Evolutionary conservation across 495 filamentous ascomycete genomes (phyloP), one percentile per base, ranked within the genome.

Genomic region (Aspergillus nidulans): DNA sequence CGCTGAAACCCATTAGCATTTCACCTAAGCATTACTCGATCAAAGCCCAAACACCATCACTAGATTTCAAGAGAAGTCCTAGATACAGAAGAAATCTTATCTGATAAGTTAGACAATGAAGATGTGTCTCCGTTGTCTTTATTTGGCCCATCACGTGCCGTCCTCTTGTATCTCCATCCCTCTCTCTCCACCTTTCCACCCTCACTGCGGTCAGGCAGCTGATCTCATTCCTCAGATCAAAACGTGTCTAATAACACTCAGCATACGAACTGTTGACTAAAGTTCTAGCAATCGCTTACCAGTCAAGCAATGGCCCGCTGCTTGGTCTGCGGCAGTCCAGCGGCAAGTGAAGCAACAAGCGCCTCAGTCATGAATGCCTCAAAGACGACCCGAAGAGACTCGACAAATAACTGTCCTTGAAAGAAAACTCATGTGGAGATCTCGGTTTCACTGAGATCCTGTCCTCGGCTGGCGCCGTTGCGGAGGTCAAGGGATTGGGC

Each of bases 401-500:
- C 30, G 36, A 15, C 28, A 36, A 49, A 47, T 32, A 21, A 39
- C 13, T 21, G 40, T 28, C 24, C 8, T 46, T 26, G 42, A 23
- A 38, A 21, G 12, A 49, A 49, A 16, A 34, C 9, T 20, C n/a
- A 16, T 25, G 13, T 49, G 47, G 52, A 25, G 44, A 25, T n/a
- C 21, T 38, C 12, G 40, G 36, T 45, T 55, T 55, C 47, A 52
- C 30, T 55, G 16, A n/a, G 19, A 41, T 41, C 36, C 24, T 43
- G 49, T 53, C 13, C 18, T 8, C 49, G n/a, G 18, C 39, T 49
- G 46, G 45, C 45, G 53, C 34, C 45, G 16, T 40, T 43, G 45
- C 19, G 53, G 49, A 40, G 40, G 15, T 34, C 34, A 54, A 61
- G 47, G 48, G 52, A 62, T 58, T 58, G 60, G 60, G 15, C 32